A percentile compares a stretch with the other conserved stretches of the same genome.
phyloP scores from a whole-genome alignment of 495 filamentous ascomycete genomes.

The Haplographium delicatum region DNA sequence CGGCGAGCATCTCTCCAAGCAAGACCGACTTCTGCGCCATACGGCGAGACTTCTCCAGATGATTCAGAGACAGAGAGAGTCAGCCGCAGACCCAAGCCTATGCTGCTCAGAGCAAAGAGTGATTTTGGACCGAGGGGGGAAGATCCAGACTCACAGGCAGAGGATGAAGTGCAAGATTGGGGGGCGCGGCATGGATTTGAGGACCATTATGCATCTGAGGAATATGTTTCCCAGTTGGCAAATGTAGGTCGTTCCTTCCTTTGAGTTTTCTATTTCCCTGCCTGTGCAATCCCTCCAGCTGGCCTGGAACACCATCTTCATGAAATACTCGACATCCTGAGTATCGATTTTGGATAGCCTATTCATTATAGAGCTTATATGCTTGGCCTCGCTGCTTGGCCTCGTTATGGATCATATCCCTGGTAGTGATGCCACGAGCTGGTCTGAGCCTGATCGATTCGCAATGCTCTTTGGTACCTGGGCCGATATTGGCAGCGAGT shows the following conservation, averaged over 20 bases:
- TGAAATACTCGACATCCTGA: no score
- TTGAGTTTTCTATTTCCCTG: no score
- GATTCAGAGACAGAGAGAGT: slow-evolving; percentile 19
- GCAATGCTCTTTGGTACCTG: no score
- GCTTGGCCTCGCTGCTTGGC: no score
- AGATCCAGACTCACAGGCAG: slow-evolving; percentile 32
- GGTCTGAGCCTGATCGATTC: no score
- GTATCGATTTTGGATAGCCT: no score
- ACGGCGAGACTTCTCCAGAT: slow-evolving; percentile 23
- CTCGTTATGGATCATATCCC: no score
- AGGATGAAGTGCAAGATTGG: slow-evolving; percentile 38
- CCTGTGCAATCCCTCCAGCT: no score
- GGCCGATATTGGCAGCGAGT: no score
- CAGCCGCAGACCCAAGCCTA: slow-evolving; percentile 43
- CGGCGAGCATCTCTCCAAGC: slow-evolving; percentile 7
- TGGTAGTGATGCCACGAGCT: no score
- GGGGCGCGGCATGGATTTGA: slow-evolving; percentile 63
- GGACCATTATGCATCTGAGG: slow-evolving; percentile 63
- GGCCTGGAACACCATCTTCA: no score
- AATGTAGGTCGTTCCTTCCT: slow-evolving; percentile 41
- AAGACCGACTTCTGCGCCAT: slow-evolving; percentile 18
- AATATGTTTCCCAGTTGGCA: slow-evolving; percentile 52
- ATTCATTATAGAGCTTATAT: no score
- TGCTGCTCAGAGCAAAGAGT: slow-evolving; percentile 64
- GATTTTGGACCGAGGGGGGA: slow-evolving; percentile 55